Conservation (phyloP, 345 rosid genomes). For the Syzygium jambos region DNA sequence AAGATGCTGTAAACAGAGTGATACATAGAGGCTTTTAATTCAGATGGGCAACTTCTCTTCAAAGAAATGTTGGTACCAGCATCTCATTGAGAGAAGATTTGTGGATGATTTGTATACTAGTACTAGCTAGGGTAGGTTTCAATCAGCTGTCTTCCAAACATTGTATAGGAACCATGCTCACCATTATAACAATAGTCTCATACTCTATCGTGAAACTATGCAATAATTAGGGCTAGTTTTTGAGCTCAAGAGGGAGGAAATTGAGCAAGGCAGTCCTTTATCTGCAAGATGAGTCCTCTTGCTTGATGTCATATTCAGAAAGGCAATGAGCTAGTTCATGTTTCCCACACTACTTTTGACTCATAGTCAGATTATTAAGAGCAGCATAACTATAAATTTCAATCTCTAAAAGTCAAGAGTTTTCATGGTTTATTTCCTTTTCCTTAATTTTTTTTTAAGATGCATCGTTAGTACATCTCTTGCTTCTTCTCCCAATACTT, state of each 20-base stretch:
- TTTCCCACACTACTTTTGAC: too few relatives aligned
- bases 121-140: neutral
- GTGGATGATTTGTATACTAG: neutral
- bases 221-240: too few relatives aligned
- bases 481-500: neutral
- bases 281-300: too few relatives aligned
- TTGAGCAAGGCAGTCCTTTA: too few relatives aligned
- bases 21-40: neutral
- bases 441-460: neutral
- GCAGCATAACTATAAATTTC: too few relatives aligned
- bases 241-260: too few relatives aligned
- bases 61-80: neutral
- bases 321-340: too few relatives aligned
- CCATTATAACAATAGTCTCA: neutral
- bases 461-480: neutral
- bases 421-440: too few relatives aligned
- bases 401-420: too few relatives aligned
- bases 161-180: neutral
- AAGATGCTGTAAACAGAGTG: too few relatives aligned
- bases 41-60: neutral
- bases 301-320: too few relatives aligned
- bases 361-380: too few relatives aligned
- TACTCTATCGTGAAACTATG: neutral
- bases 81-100: neutral
- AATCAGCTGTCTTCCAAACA: neutral